Base-by-base conservation (phyloP, 805 yeast genomes). In the Kuraishia borneana region DNA sequence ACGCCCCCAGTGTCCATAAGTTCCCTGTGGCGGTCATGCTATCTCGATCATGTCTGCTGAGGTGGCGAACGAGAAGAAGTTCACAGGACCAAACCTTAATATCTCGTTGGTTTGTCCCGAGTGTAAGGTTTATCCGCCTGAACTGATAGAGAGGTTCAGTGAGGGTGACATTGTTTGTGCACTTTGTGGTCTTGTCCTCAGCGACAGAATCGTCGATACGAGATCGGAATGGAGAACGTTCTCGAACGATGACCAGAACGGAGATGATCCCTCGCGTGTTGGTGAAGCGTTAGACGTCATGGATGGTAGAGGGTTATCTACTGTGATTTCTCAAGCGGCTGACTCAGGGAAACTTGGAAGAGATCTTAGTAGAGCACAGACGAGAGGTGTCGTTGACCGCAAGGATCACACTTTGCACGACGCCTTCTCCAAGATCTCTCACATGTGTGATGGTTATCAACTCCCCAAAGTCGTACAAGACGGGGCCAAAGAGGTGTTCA, bases 161-260 rank as follows among this genome's bases (percentile, higher is more conserved):
- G 97, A 89, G 55, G 98, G 98, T 28, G 98, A 89, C 57, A 87
- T 92, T 47, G 96, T 89, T n/a, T 89, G 98, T 63, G 97, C 95
- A 2, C 69, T 87, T 41, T 92, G 98, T 64, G 98, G 98, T 3
- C 65, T 92, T 38, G 97, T 89, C 2, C 69, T 92, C 18, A 83
- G 95, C 45, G 95, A 87, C 53, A 70, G 88, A 42, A 78, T 89
- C 34, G 95, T 89, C 21, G 98, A 89, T 50, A 88, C 95, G 4
- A 69, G 97, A 45, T 84, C 96, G 1, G 98, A 89, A 65, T 89
- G 98, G 98, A 83, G 98, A 65, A 92, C 98, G 2, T 89, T 89
- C 56, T 80, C 94, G 39, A 92, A 92, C 53, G 98, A 89, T 55
- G 98, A 89, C 56, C 97, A 89, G 56, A 92, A 89, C 46, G 95